Base-by-base conservation (phyloP, 2,329 filamentous ascomycete species). In the Nemania abortiva region DNA sequence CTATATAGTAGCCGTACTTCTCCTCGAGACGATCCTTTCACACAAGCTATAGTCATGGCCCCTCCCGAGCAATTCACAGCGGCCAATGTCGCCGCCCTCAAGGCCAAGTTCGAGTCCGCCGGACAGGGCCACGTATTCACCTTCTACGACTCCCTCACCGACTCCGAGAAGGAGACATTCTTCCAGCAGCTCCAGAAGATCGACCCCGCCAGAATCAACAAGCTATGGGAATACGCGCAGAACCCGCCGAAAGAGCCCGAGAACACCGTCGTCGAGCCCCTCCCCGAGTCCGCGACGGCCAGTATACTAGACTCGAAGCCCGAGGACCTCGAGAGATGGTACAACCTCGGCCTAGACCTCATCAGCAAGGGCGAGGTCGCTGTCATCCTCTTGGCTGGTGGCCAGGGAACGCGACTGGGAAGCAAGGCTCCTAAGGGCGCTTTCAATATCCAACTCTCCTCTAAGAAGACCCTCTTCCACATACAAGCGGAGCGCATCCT, bases 361-460 rank as follows among this genome's bases (percentile, higher is more conserved):
- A 88, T 97, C 68, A 85, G 90, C 57, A 86, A 93, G 79, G 90
- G 92, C 78, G 90, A 92, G 80, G 88, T 97, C 47, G 87, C 90
- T 37, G 96, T 99, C 20, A 94, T 99, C 60, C 88, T 99, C 77
- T 97, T 99, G 93, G 96, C 96, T 67, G 96, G 96, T 79, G 96
- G 96, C 39, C 96, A 99, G 84, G 96, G 96, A 72, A 99, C 96
- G 70, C 89, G 96, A 71, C 85, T 99, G 72, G 96, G 96, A 74
- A 98, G 94, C 86, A 96, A 94, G 66, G 95, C 91, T 20, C 96
- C 96, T 74, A 99, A 99, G 86, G 96, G 96, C 66, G 98, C 95
- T 88, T 99, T 93, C 83, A 91, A 99, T 79, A 98, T 99, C 81
- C 94, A 94, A 20, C 88, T 99, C 66, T 94, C 95, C 37, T 97